A percentile compares a stretch with the other conserved stretches of the same genome.
Evolutionary conservation across 164 flowering plant genomes (phyloP).

Genomic region (Santalum album): DNA sequence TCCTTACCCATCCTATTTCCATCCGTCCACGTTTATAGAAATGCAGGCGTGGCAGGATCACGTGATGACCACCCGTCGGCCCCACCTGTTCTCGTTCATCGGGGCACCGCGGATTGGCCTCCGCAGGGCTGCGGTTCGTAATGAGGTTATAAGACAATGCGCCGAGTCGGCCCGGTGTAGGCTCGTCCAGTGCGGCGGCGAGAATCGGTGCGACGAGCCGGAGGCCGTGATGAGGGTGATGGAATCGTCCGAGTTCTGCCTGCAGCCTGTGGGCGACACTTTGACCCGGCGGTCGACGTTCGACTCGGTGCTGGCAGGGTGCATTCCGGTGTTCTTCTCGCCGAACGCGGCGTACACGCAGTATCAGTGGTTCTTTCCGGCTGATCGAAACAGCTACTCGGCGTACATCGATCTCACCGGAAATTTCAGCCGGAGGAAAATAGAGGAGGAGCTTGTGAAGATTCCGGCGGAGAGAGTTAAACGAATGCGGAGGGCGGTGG

Average conservation of each 20-base stretch:
- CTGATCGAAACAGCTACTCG: conserved; percentile 26
- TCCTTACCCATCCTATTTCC: conserved; percentile 63
- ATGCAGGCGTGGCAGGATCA: conserved; percentile 34
- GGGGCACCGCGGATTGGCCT: conserved; percentile 40
- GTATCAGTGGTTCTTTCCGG: conserved; percentile 49
- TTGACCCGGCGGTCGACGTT: conserved; percentile 59
- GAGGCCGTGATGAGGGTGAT: conserved; percentile 26
- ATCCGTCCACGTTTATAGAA: conserved; percentile 29
- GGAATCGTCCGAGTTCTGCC: conserved; percentile 36
- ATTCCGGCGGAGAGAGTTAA: conserved; percentile 14
- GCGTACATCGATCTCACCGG: conserved; percentile 41
- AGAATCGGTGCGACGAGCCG: conserved; percentile 34
- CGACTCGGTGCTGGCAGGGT: conserved; percentile 52
- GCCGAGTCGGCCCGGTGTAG: conserved; percentile 30
- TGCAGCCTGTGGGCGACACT: conserved; percentile 65
- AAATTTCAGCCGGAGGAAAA: conserved; percentile 7
- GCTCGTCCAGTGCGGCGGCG: conserved; percentile 31
- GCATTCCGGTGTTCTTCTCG: conserved; percentile 64
- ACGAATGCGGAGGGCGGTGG: conserved; percentile 35
- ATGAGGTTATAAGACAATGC: conserved; percentile 42
- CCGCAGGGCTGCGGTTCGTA: conserved; percentile 41
- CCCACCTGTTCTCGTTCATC: conserved; percentile 42
- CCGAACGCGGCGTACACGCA: conserved; percentile 54
- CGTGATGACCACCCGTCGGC: conserved; percentile 17
- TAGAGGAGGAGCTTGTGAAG: conserved; percentile 15